Evolutionary conservation across 148 eudicot genomes (phyloP), one percentile per base, ranked within the genome.

Genomic region (Arctostaphylos glauca): DNA sequence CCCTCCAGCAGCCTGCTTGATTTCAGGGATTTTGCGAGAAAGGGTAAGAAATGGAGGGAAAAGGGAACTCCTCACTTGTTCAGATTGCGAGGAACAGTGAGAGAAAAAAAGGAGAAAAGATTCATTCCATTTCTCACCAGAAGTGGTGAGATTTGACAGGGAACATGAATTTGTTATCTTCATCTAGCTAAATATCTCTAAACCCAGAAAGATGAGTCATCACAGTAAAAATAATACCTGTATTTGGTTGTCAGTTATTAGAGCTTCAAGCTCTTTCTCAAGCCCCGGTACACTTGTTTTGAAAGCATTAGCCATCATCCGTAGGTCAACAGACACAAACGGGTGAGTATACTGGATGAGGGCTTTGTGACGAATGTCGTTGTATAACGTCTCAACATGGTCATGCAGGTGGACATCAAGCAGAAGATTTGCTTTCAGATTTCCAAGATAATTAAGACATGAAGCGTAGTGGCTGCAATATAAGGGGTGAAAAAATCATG

Each of bases 301-400:
- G 86, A 94, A 93, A 85, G 99, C 98, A 88, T 89, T 86, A 23
- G 98, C 98, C 99, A 96, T 96, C 98, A 94, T 94, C 84, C 85
- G 72, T 76, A 96, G 87, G 88, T 96, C 98, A 79, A 96, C 99
- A n/a, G 98, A 96, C 60, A 92, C 88, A 83, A 92, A 94, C 3
- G 99, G 99, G 67, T 82, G 92, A 12, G 99, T 96, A 62, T 96
- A 96, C 83, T 96, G 99, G 74, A 96, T 92, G 59, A 96, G 94
- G 66, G 99, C 98, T 86, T 94, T 96, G 91, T 90, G 90, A 53
- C 98, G 94, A 62, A 96, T 96, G 38, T 93, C 92, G 71, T 89
- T 88, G 77, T 96, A 96, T 59, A 96, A 84, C 1, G 87, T 91
- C 85, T 90, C 95, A 5, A 96, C 94, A 84, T 94, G 99, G 83